Percentiles rank a stretch among this genome's conserved stretches.
Conservation (phyloP, 2,329 filamentous ascomycete species). For the Periglandula ipomoeae region DNA sequence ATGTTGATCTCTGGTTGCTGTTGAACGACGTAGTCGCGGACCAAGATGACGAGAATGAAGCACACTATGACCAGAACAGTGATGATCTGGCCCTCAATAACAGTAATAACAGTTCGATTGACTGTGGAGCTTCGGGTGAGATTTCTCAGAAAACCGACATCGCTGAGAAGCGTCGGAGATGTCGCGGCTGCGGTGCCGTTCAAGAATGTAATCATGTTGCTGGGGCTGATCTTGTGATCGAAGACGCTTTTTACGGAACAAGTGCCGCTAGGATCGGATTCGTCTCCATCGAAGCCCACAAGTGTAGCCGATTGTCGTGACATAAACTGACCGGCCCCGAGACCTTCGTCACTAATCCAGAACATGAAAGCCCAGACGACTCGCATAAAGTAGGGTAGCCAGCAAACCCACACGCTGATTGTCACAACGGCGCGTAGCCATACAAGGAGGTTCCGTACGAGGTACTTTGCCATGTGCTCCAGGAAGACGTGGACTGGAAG, state of each 20-base stretch:
- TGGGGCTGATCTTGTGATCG: conserved; percentile 9
- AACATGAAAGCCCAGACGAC: conserved; percentile 90
- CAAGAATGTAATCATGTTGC: conserved; percentile 11
- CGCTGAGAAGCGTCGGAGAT: conserved; percentile 40
- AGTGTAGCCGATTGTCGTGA: conserved; percentile 1
- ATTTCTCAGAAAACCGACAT: conserved; percentile 47
- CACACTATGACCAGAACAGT: conserved; percentile 84
- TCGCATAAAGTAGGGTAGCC: conserved; percentile 84
- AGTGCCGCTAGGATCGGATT: background rate
- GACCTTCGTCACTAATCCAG: conserved; percentile 79
- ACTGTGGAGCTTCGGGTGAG: conserved; percentile 60
- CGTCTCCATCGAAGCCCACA: background rate
- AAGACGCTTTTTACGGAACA: conserved; percentile 7
- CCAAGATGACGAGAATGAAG: conserved; percentile 94
- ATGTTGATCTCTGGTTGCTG: conserved; percentile 91
- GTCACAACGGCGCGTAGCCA: conserved; percentile 77
- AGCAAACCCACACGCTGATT: conserved; percentile 75
- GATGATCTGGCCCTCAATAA: conserved; percentile 88
- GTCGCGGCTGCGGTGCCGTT: conserved; percentile 8
- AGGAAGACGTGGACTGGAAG: conserved; percentile 76
- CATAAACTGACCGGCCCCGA: conserved; percentile 26
- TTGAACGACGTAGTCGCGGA: conserved; percentile 95
- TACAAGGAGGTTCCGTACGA: conserved; percentile 59
- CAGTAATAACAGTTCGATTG: conserved; percentile 72
- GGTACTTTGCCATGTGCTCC: conserved; percentile 66